Evolutionary conservation across 495 filamentous ascomycete species (phyloP).

Genomic region (Staphylotrichum tortipilum): DNA sequence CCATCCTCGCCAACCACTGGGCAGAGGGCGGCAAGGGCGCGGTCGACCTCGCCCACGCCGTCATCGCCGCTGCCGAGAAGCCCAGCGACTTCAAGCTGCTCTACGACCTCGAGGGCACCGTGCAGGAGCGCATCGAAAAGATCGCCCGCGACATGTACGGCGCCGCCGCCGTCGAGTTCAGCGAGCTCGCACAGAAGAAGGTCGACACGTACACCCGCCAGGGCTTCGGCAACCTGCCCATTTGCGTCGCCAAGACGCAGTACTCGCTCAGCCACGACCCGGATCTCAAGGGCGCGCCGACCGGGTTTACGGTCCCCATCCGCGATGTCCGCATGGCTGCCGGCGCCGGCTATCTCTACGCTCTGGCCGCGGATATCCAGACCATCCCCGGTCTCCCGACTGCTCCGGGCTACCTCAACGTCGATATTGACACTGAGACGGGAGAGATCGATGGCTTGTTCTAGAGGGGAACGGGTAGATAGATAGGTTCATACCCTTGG

Average conservation of each 20-base stretch:
- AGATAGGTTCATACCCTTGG: background rate
- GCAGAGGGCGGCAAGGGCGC: slow-evolving; percentile 91
- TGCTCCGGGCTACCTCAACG: slow-evolving; percentile 91
- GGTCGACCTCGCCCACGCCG: slow-evolving; percentile 77
- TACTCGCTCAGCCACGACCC: slow-evolving; percentile 95
- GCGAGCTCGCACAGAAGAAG: slow-evolving; percentile 88
- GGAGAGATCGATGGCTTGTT: slow-evolving; percentile 95
- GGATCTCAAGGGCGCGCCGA: slow-evolving; percentile 89
- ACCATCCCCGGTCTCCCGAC: slow-evolving; percentile 95
- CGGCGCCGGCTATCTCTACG: slow-evolving; percentile 90
- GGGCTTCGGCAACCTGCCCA: slow-evolving; percentile 84
- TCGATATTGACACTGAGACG: slow-evolving; percentile 86
- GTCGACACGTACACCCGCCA: slow-evolving; percentile 89
- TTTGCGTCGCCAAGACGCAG: slow-evolving; percentile 96
- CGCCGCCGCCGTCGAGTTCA: slow-evolving; percentile 82
- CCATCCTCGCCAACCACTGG: slow-evolving; percentile 93
- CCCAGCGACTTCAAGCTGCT: slow-evolving; percentile 85
- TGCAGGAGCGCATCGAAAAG: slow-evolving; percentile 83
- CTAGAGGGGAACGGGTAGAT: slow-evolving; percentile 38
- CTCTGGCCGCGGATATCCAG: slow-evolving; percentile 93
- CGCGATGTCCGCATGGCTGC: slow-evolving; percentile 89
- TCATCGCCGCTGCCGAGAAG: slow-evolving; percentile 74
- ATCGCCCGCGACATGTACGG: slow-evolving; percentile 94
- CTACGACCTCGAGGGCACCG: slow-evolving; percentile 68
- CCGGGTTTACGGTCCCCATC: slow-evolving; percentile 91